Base-by-base conservation (phyloP, 805 yeast species). In the Yarrowia keelungensis region DNA sequence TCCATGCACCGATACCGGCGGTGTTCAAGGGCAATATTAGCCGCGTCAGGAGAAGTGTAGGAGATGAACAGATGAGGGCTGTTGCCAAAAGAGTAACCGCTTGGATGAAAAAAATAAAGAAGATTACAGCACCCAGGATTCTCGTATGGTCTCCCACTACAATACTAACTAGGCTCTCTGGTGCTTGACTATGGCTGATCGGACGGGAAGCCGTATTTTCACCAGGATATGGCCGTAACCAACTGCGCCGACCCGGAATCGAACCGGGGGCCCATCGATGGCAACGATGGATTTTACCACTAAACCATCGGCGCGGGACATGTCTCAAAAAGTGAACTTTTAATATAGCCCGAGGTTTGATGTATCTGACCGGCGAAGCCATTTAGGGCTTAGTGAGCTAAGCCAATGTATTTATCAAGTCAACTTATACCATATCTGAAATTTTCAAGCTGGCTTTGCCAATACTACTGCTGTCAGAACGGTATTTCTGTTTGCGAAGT, bases 261-360 rank as follows among this genome's bases (percentile, higher is more conserved):
- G 62, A 56, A 56, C 62, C 62, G 62, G 62, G 62, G 62, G 62
- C 62, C 62, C 62, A 56, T 56, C 62, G 62, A 56, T 56, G 62
- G 62, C 62, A 56, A 56, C 62, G 62, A 56, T 56, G 62, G 62
- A 56, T 56, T 56, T 56, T 56, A 58, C 64, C 64, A 58, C 64
- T 58, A 58, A 58, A 58, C 64, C 64, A 58, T 58, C 64, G 64
- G 64, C 64, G 64, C 64, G 39, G 39, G 19, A 19, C 19, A 19
- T 46, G 51, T 5, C n/a, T 8, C 14, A 47, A 47, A 47, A 47
- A 22, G 26, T 22, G 35, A 47, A 47, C 26, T 47, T 47, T 47
- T n/a, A 22, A 47, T 19, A 11, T 19, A 12, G 5, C 16, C 46
- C 9, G 5, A 42, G 15, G 1, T 12, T 12, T 5, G 16, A 5